Conservation (phyloP, 768 basidiomycete genomes). For the Chlorophyllum brunneum region DNA sequence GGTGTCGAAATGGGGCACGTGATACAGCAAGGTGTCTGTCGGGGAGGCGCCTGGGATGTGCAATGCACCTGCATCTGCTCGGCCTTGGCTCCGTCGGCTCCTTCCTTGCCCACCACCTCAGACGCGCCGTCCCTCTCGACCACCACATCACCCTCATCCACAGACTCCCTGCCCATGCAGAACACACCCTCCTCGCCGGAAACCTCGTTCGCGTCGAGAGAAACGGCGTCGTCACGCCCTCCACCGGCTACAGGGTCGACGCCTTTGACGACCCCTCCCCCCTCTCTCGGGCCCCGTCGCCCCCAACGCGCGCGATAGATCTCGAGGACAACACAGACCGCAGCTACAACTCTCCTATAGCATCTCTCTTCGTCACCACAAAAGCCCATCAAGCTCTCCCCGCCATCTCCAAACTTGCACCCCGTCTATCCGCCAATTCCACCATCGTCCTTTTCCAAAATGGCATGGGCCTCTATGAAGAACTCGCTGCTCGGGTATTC, state of each 20-base stretch:
- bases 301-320: constrained; percentile 4
- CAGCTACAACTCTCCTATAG: constrained; percentile 38
- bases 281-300: neutral
- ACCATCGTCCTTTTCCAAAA: constrained; percentile 94
- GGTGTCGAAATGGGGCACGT: neutral
- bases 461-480: constrained; percentile 90
- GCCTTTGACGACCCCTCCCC: constrained; percentile 28
- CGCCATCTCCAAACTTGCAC: constrained; percentile 55
- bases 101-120: constrained; percentile 78
- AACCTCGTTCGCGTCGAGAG: constrained; percentile 45
- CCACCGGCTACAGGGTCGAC: constrained; percentile 48
- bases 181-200: constrained; percentile 26
- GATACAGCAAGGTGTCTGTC: neutral
- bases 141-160: constrained; percentile 70
- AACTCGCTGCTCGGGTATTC: constrained; percentile 63
- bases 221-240: constrained; percentile 38
- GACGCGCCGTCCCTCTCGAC: constrained; percentile 45
- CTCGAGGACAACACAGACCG: constrained; percentile 1
- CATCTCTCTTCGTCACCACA: constrained; percentile 77
- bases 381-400: constrained; percentile 67
- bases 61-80: constrained; percentile 72
- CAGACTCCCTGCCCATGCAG: constrained; percentile 40
- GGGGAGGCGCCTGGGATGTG: neutral
- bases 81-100: constrained; percentile 84
- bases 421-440: constrained; percentile 58